Evolutionary conservation across 1,284 basidiomycete genomes (phyloP).

Genomic region (Prillingera fragicola): DNA sequence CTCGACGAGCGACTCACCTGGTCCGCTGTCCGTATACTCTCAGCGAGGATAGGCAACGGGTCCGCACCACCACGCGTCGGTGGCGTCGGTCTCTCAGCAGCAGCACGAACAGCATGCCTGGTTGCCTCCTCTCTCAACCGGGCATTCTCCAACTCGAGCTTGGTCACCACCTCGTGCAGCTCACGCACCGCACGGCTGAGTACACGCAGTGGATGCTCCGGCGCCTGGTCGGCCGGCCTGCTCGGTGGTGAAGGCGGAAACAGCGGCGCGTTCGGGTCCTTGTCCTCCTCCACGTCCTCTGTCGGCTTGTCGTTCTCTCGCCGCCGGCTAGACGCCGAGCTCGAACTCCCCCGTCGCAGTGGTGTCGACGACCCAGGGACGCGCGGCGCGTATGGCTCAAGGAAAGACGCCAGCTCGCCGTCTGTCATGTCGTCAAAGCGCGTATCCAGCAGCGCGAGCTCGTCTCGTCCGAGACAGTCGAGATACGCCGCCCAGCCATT

Average conservation of each 20-base stretch:
- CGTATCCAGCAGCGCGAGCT: conserved; percentile 31
- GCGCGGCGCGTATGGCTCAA: conserved; percentile 4
- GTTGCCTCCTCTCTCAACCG: conserved; percentile 9
- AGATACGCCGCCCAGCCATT: conserved; percentile 12
- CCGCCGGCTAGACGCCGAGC: no score
- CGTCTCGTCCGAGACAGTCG: conserved; percentile 30
- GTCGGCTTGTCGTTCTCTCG: no score
- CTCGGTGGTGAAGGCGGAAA: conserved; percentile 42
- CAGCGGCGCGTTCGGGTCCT: conserved; percentile 14
- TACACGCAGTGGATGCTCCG: conserved; percentile 30
- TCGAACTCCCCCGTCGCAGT: no score
- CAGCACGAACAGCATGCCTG: no score
- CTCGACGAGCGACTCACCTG: conserved; percentile 15
- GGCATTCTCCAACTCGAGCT: conserved; percentile 36
- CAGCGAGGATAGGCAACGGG: background rate
- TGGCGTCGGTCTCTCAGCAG: background rate
- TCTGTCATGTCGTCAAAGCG: conserved; percentile 40
- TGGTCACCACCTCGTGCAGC: conserved; percentile 27
- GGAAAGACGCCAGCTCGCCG: conserved; percentile 22
- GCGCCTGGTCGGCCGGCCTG: conserved; percentile 12
- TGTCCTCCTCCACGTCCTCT: no score
- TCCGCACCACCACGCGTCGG: background rate
- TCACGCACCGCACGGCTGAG: conserved; percentile 36
- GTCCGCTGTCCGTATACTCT: conserved; percentile 9
- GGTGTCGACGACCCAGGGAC: no score